These are phyloP conservation scores for Magnaporthales sp. DNA, from an alignment of 2,329 filamentous ascomycete genomes.

Conservation along the genomic window DNA sequence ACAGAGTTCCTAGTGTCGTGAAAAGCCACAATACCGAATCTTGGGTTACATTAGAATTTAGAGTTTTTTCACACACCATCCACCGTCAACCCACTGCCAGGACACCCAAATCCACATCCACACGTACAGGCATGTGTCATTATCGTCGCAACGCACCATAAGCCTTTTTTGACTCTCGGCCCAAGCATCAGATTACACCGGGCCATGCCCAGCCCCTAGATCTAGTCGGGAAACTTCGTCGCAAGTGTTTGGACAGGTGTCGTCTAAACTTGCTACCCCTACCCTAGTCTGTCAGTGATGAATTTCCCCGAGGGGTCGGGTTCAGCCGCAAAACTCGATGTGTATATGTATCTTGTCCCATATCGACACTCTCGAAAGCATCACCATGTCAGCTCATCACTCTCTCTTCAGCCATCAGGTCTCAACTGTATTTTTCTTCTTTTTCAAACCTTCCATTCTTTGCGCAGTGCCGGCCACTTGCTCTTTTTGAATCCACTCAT, in stretches of 20 bases:
- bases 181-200: not conserved
- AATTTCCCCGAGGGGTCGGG: too few species aligned
- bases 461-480: constrained; percentile 3
- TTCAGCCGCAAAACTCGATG: not conserved
- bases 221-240: not conserved
- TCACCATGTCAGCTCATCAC: not conserved
- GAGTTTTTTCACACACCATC: not conserved
- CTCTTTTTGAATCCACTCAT: not conserved
- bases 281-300: not conserved
- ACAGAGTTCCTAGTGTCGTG: not conserved
- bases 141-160: not conserved
- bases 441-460: not conserved
- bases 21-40: not conserved
- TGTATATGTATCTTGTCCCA: not conserved
- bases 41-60: not conserved
- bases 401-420: not conserved
- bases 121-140: not conserved
- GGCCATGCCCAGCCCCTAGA: too few species aligned
- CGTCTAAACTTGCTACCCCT: not conserved
- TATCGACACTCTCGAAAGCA: not conserved
- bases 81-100: not conserved
- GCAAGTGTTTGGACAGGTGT: not conserved
- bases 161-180: not conserved
- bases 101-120: not conserved
- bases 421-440: not conserved